Evolutionary conservation across 2,329 filamentous ascomycete genomes (phyloP).

Genomic region (Elsinoe perseae): DNA sequence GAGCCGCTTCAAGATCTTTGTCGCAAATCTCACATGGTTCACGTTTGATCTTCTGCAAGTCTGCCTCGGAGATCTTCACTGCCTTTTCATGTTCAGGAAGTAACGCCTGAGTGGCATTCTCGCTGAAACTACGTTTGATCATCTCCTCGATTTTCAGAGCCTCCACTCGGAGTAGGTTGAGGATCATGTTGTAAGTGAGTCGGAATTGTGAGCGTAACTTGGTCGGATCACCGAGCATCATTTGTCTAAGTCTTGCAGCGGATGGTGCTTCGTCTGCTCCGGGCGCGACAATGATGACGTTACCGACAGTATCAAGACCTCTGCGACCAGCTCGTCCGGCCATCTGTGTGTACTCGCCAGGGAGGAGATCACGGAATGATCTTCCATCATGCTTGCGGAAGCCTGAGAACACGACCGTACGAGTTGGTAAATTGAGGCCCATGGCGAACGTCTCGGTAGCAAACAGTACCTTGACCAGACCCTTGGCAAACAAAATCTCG

Average conservation of each 20-base stretch:
- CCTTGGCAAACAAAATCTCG: conserved; percentile 91
- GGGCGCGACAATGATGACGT: conserved; percentile 80
- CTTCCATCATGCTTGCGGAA: conserved; percentile 95
- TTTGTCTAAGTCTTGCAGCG: conserved; percentile 71
- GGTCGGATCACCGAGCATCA: conserved; percentile 93
- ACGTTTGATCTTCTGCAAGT: conserved; percentile 80
- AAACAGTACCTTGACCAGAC: conserved; percentile 91
- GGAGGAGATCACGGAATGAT: conserved; percentile 79
- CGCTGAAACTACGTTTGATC: conserved; percentile 99
- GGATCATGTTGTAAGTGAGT: conserved; percentile 98
- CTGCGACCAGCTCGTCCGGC: conserved; percentile 87
- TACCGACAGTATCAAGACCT: conserved; percentile 86
- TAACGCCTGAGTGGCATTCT: conserved; percentile 91
- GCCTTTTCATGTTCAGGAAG: conserved; percentile 93
- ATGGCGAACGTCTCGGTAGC: conserved; percentile 98
- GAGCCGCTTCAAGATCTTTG: conserved; percentile 67
- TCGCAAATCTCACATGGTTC: conserved; percentile 79
- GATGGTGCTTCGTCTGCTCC: conserved; percentile 83
- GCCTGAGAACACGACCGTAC: conserved; percentile 95
- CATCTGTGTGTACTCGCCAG: conserved; percentile 98
- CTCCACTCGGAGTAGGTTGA: conserved; percentile 90
- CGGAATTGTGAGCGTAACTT: conserved; percentile 95
- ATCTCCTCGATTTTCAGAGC: conserved; percentile 98
- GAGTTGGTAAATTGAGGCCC: conserved; percentile 90
- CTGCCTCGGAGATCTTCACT: conserved; percentile 84